Evolutionary conservation across 345 rosid species (phyloP), one percentile per base, ranked within the genome.

Genomic region (Murraya paniculata): DNA sequence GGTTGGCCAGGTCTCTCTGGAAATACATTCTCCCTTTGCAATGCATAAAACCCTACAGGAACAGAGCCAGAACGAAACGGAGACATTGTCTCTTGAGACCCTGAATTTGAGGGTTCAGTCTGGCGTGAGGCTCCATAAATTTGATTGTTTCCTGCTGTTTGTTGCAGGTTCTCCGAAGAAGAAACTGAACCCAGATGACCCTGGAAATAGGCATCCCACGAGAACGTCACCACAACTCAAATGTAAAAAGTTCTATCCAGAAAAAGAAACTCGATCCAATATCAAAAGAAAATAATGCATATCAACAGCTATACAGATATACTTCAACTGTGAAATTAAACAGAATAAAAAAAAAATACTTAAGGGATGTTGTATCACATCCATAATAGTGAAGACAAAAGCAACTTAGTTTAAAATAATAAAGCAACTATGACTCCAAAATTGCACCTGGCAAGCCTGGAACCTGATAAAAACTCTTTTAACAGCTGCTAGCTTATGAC

Each of bases 1-100:
- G 93, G 94, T 81, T 93, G 98, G 75, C 97, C 97, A 1, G 98
- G 98, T 91, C 99, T 90, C 87, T 97, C 97, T 2, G 99, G 98
- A 83, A 94, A 94, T 25, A 94, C 90, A 81, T 87, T 93, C 72
- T 91, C 98, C 85, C 95, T 86, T 71, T 89, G 98, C 84, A 92
- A 80, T 73, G 97, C 92, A 80, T 90, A 94, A 80, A 74, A 90
- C 56, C 98, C 96, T 30, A 91, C 70, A 13, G 96, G 93, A 56
- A 86, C 88, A 81, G 96, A 89, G 68, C 91, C 89, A 27, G 97
- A 84, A 60, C 88, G 85, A 56, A 69, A 86, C 36, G 91, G 79
- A 48, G 97, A 92, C 83, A 82, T 86, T 35, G 91, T 58, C 45
- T 89, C 92, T 81, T 83, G 91, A 83, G 94, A 84, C 81, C 91